Percentiles rank a stretch among this genome's conserved stretches.
phyloP scores from a whole-genome alignment of 441 rosid species.

The Eruca vesicaria region DNA sequence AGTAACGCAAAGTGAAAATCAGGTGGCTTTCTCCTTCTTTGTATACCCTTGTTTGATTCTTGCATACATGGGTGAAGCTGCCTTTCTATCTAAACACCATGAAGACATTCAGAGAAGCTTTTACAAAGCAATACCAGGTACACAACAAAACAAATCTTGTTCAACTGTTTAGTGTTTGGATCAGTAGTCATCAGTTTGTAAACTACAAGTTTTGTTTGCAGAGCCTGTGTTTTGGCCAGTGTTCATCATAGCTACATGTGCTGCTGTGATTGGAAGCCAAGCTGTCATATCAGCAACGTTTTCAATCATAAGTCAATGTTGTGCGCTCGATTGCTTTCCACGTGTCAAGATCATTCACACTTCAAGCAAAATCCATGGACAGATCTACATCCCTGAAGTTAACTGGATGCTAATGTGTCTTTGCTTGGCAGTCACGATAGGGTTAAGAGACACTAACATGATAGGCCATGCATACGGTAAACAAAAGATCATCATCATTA shows the following conservation, averaged over 20 bases:
- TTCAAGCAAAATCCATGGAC: constrained; percentile 69
- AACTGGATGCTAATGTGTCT: constrained; percentile 78
- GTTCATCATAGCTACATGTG: constrained; percentile 68
- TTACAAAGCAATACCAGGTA: constrained; percentile 81
- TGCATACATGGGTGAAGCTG: constrained; percentile 83
- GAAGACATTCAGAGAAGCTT: constrained; percentile 79
- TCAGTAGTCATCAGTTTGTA: not conserved
- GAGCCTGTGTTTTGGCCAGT: constrained; percentile 82
- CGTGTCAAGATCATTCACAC: constrained; percentile 66
- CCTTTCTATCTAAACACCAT: constrained; percentile 64
- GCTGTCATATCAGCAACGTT: constrained; percentile 84
- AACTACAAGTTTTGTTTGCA: constrained; percentile 28
- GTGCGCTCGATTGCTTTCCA: constrained; percentile 72
- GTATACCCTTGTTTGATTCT: constrained; percentile 70
- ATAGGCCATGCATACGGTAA: constrained; percentile 74
- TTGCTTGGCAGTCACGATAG: constrained; percentile 60
- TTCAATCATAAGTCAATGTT: constrained; percentile 72
- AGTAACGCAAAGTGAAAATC: constrained; percentile 7
- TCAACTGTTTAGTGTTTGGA: not conserved
- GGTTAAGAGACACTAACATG: constrained; percentile 66
- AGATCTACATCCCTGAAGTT: constrained; percentile 73
- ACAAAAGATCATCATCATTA: not conserved
- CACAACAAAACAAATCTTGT: not conserved
- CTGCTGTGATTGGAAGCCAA: constrained; percentile 79
- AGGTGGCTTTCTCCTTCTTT: constrained; percentile 63